Percentiles rank a stretch among this genome's conserved stretches.
Evolutionary conservation across 2,329 filamentous ascomycete species (phyloP).

Genomic region (Microcyclospora pomicola): DNA sequence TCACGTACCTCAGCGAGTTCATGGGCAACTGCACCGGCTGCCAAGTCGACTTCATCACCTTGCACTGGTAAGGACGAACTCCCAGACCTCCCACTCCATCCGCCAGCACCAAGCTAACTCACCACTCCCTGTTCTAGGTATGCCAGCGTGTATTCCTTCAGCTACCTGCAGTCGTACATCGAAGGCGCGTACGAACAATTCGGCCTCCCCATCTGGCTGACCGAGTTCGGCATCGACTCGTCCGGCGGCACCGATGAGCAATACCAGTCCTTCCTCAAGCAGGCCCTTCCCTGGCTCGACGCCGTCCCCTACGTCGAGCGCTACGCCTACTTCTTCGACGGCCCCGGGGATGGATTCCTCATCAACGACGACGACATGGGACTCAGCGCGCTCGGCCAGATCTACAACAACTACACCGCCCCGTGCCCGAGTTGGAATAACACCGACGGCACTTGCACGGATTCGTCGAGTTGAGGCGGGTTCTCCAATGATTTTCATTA

Average conservation of each 20-base stretch:
- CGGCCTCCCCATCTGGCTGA: slow-evolving; percentile 28
- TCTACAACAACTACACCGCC: slow-evolving; percentile 13
- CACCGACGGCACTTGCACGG: slow-evolving; percentile 1
- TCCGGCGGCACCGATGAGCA: slow-evolving; percentile 24
- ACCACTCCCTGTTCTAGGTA: slow-evolving; percentile 24
- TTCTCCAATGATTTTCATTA: too few relatives aligned
- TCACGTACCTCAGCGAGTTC: slow-evolving; percentile 41
- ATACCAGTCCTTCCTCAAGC: slow-evolving; percentile 32
- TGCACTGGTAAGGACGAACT: slow-evolving; percentile 38
- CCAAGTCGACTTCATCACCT: slow-evolving; percentile 43
- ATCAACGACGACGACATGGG: slow-evolving; percentile 11
- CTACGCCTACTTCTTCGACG: slow-evolving; percentile 23
- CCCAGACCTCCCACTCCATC: too few relatives aligned
- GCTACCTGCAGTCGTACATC: slow-evolving; percentile 32
- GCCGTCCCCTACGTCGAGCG: slow-evolving; percentile 24
- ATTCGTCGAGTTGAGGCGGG: too few relatives aligned
- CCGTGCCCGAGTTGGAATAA: slow-evolving; percentile 6
- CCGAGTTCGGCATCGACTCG: slow-evolving; percentile 43
- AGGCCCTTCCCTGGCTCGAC: slow-evolving; percentile 31
- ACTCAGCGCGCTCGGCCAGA: slow-evolving; percentile 11
- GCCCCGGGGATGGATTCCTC: slow-evolving; percentile 14
- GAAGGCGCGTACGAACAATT: slow-evolving; percentile 5
- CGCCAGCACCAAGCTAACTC: too few relatives aligned
- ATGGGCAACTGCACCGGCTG: slow-evolving; percentile 40
- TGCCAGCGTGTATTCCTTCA: slow-evolving; percentile 18